Conservation (phyloP, 2,329 filamentous ascomycete genomes). For the Hymenoscyphus fructigenus region DNA sequence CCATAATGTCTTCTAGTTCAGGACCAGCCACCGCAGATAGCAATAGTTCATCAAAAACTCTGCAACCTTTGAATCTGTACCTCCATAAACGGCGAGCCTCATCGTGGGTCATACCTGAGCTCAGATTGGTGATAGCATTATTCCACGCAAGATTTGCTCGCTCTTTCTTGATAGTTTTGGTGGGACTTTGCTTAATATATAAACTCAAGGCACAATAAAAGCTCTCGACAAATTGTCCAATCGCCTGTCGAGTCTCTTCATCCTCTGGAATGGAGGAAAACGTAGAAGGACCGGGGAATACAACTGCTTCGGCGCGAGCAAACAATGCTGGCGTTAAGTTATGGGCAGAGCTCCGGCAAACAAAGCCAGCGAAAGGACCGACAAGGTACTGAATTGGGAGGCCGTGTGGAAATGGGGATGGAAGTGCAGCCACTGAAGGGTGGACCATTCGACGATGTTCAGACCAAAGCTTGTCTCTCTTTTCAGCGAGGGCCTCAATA, state of each 20-base stretch:
- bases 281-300: neutral
- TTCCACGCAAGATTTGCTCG: slow-evolving; percentile 3
- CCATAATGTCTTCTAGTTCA: neutral
- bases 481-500: neutral
- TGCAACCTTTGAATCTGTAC: neutral
- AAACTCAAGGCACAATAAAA: neutral
- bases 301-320: slow-evolving; percentile 5
- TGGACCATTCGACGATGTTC: slow-evolving; percentile 2
- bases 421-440: neutral
- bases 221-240: slow-evolving; percentile 1
- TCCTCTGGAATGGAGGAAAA: neutral
- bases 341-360: neutral
- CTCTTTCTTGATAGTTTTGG: neutral
- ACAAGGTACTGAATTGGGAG: neutral
- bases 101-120: neutral
- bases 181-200: slow-evolving; percentile 2
- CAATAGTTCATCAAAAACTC: neutral
- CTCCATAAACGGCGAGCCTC: slow-evolving; percentile 1
- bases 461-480: slow-evolving; percentile 1
- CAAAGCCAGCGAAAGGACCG: neutral
- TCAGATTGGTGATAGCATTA: slow-evolving; percentile 2
- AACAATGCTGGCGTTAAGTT: neutral
- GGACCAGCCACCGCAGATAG: neutral
- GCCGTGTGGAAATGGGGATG: neutral
- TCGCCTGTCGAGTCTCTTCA: neutral